phyloP scores from a whole-genome alignment of 108 stramenopile genomes.

The Asterionellopsis glacialis region DNA sequence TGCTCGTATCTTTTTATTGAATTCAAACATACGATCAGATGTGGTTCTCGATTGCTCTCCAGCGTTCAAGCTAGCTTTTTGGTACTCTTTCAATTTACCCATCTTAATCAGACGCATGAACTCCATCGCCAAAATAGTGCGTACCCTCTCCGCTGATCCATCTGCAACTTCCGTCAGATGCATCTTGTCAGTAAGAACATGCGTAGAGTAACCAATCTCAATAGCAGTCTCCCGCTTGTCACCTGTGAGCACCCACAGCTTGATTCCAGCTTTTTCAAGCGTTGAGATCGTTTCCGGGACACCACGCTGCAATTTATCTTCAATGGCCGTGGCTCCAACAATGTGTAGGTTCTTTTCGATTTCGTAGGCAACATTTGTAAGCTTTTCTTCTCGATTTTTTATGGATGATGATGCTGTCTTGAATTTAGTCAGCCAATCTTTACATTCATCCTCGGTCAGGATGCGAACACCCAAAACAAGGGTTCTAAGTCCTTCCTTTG shows the following conservation, averaged over 20 bases:
- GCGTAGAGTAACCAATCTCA: constrained; percentile 94
- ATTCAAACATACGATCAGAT: constrained; percentile 7
- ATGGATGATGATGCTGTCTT: constrained; percentile 78
- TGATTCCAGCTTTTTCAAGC: constrained; percentile 89
- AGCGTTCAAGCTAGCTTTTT: constrained; percentile 16
- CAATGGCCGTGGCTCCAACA: constrained; percentile 95
- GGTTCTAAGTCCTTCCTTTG: constrained; percentile 91
- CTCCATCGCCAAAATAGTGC: constrained; percentile 76
- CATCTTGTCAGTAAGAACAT: constrained; percentile 90
- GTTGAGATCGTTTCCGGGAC: constrained; percentile 93
- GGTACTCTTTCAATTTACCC: constrained; percentile 73
- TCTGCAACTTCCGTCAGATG: constrained; percentile 84
- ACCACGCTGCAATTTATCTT: constrained; percentile 95
- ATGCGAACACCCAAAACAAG: constrained; percentile 86
- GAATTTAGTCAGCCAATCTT: constrained; percentile 66
- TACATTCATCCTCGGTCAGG: constrained; percentile 73
- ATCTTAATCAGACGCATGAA: constrained; percentile 79
- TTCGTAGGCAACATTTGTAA: constrained; percentile 65
- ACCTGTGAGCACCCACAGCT: constrained; percentile 97
- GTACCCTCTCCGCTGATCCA: constrained; percentile 46
- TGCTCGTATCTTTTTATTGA: constrained; percentile 18
- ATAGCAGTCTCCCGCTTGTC: constrained; percentile 98
- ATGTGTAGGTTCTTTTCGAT: constrained; percentile 86
- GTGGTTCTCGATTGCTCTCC: constrained; percentile 1
- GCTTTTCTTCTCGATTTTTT: constrained; percentile 60